Evolutionary conservation across 495 filamentous ascomycete species (phyloP).

Genomic region (Talaromyces wortmannii): DNA sequence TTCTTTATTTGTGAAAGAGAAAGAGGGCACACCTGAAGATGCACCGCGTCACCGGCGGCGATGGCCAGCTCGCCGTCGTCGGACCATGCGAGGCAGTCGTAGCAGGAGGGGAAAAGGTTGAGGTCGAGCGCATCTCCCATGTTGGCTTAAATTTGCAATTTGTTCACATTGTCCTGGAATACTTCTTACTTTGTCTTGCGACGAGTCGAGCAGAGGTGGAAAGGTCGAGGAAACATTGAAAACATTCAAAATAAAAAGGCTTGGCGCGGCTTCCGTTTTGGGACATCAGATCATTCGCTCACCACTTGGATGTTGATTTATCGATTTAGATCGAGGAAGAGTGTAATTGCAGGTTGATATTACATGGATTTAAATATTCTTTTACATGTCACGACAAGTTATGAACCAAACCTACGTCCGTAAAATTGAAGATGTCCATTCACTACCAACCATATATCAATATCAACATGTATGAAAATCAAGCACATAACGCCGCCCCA

Average conservation of each 20-base stretch:
- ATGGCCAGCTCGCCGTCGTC: slow-evolving; percentile 55
- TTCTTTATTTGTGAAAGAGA: background rate
- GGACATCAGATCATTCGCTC: background rate
- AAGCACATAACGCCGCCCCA: too few relatives aligned
- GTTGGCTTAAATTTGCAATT: background rate
- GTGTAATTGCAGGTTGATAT: too few relatives aligned
- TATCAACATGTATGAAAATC: too few relatives aligned
- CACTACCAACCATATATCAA: too few relatives aligned
- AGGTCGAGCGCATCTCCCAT: slow-evolving; percentile 31
- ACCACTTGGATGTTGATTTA: too few relatives aligned
- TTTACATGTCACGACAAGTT: too few relatives aligned
- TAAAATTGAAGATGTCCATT: too few relatives aligned
- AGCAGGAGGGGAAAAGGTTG: slow-evolving; percentile 30
- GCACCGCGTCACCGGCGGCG: slow-evolving; percentile 49
- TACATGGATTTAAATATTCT: too few relatives aligned
- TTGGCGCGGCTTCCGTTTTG: slow-evolving; percentile 1
- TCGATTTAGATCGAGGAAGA: too few relatives aligned
- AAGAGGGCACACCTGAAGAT: slow-evolving; percentile 39
- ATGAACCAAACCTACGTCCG: too few relatives aligned
- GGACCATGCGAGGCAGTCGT: slow-evolving; percentile 56
- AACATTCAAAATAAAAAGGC: background rate
- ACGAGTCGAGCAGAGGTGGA: background rate
- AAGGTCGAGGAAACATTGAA: background rate
- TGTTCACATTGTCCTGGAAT: background rate
- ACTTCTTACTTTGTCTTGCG: background rate